Conservation (phyloP, 1,284 basidiomycete genomes). For the Cutaneotrichosporon cutaneum region DNA sequence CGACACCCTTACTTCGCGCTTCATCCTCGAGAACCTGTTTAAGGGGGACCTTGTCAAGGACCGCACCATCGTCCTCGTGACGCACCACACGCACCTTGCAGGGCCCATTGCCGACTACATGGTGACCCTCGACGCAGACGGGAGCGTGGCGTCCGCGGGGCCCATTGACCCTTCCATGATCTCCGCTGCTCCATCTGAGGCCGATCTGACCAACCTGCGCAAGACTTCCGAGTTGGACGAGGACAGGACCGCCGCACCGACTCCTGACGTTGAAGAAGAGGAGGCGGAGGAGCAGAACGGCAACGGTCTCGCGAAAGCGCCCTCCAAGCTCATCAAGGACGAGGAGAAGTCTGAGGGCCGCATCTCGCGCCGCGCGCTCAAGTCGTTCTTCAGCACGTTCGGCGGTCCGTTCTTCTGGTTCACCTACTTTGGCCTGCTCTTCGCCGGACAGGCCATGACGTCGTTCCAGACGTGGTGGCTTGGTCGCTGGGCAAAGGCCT, state of each 20-base stretch:
- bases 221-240: slow-evolving; percentile 48
- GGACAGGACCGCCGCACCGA: slow-evolving; percentile 36
- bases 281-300: slow-evolving; percentile 14
- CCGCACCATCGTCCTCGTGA: slow-evolving; percentile 70
- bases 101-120: slow-evolving; percentile 65
- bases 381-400: slow-evolving; percentile 51
- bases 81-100: slow-evolving; percentile 70
- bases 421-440: slow-evolving; percentile 39
- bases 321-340: slow-evolving; percentile 56
- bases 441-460: slow-evolving; percentile 41
- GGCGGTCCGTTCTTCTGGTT: slow-evolving; percentile 55
- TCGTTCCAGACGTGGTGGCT: slow-evolving; percentile 61
- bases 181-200: slow-evolving; percentile 18
- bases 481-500: slow-evolving; percentile 63
- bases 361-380: slow-evolving; percentile 54
- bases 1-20: slow-evolving; percentile 66
- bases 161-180: slow-evolving; percentile 35
- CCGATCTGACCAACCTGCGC: slow-evolving; percentile 24
- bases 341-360: slow-evolving; percentile 64
- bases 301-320: slow-evolving; percentile 24
- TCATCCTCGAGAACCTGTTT: slow-evolving; percentile 74
- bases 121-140: slow-evolving; percentile 60
- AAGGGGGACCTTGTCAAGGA: slow-evolving; percentile 65
- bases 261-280: background rate
- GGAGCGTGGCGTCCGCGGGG: slow-evolving; percentile 51